Conservation (phyloP, 108 stramenopile species). For the Nitzschia sp. region DNA sequence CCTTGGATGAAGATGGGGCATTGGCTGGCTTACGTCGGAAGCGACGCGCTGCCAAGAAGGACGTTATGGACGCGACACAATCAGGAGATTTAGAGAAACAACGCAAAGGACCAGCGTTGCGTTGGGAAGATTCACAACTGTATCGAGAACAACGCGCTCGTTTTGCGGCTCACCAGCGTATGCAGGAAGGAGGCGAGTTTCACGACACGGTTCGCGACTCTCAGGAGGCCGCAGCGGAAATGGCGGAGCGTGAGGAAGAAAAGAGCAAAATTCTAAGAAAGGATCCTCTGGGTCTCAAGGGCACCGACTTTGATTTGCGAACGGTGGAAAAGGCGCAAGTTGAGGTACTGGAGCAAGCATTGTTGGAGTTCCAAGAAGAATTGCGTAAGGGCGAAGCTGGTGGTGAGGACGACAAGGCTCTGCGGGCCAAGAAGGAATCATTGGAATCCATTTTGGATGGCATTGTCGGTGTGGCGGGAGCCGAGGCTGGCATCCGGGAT, state of each 20-base stretch:
- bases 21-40: slow-evolving; percentile 35
- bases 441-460: slow-evolving; percentile 66
- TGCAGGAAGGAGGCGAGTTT: slow-evolving; percentile 25
- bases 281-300: slow-evolving; percentile 75
- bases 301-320: slow-evolving; percentile 62
- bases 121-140: slow-evolving; percentile 56
- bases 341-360: slow-evolving; percentile 58
- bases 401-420: slow-evolving; percentile 56
- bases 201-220: slow-evolving; percentile 50
- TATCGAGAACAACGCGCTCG: slow-evolving; percentile 50
- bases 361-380: slow-evolving; percentile 63
- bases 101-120: slow-evolving; percentile 32
- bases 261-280: slow-evolving; percentile 61
- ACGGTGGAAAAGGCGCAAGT: slow-evolving; percentile 55
- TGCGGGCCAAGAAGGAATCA: slow-evolving; percentile 73
- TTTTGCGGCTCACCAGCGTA: slow-evolving; percentile 32
- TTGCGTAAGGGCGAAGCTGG: slow-evolving; percentile 48
- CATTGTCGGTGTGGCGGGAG: slow-evolving; percentile 40
- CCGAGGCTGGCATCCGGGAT: slow-evolving; percentile 5
- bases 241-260: slow-evolving; percentile 69
- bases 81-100: slow-evolving; percentile 34
- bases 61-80: slow-evolving; percentile 29
- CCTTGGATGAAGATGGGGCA: slow-evolving; percentile 38
- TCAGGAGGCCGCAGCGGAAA: slow-evolving; percentile 62
- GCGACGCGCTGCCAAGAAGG: slow-evolving; percentile 36